These are phyloP conservation scores for Monilinia aucupariae DNA, from an alignment of 2,329 filamentous ascomycete species.

Conservation along the genomic window DNA sequence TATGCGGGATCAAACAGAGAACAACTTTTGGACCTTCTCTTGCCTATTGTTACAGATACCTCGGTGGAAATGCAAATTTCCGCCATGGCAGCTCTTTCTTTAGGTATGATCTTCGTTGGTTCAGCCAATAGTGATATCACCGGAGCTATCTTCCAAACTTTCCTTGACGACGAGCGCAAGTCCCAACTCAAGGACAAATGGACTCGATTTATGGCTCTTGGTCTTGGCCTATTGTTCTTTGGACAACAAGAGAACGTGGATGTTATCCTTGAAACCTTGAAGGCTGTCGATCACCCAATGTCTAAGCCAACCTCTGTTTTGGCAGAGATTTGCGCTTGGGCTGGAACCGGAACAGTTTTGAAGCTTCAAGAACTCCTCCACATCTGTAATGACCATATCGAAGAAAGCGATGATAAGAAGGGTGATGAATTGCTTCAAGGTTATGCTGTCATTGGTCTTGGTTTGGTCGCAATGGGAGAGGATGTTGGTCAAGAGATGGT, in stretches of 20 bases:
- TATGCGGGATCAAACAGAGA: constrained; percentile 94
- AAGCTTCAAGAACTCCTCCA: constrained; percentile 97
- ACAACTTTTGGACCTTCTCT: constrained; percentile 74
- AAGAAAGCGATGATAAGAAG: constrained; percentile 91
- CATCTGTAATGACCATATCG: constrained; percentile 96
- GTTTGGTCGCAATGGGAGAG: constrained; percentile 94
- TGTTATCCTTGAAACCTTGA: constrained; percentile 91
- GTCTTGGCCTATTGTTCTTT: constrained; percentile 89
- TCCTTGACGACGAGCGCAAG: constrained; percentile 89
- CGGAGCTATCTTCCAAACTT: constrained; percentile 83
- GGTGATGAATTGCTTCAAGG: constrained; percentile 92
- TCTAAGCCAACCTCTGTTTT: constrained; percentile 92
- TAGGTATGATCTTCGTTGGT: constrained; percentile 87
- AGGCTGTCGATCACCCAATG: constrained; percentile 95
- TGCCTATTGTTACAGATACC: constrained; percentile 83
- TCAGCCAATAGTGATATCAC: constrained; percentile 87
- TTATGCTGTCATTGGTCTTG: constrained; percentile 91
- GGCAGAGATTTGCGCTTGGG: constrained; percentile 96
- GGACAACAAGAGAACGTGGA: constrained; percentile 98
- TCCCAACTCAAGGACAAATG: constrained; percentile 95
- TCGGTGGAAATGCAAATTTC: constrained; percentile 89
- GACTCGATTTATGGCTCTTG: constrained; percentile 93
- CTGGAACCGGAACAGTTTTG: constrained; percentile 90
- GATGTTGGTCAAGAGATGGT: constrained; percentile 99
- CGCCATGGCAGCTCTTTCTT: constrained; percentile 87